Evolutionary conservation across 2,329 filamentous ascomycete genomes (phyloP), one percentile per base, ranked within the genome.

Genomic region (Fonsecaea monophora): DNA sequence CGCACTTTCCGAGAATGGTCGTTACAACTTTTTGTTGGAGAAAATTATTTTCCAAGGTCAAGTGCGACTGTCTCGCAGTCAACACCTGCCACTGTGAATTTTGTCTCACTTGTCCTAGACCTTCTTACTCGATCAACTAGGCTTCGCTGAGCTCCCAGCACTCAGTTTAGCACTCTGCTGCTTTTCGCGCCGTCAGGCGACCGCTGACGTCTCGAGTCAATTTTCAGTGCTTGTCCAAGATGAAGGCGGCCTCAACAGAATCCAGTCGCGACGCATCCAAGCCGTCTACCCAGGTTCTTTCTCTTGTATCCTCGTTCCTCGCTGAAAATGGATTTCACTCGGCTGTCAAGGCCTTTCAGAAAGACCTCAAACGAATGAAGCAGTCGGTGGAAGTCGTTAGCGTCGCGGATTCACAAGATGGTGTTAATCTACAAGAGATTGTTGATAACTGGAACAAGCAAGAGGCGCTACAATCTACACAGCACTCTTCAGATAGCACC

Each of bases 271-370:
- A 35, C 54, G 13, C 82, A 86, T 35, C 65, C 8, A 34, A 38
- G 30, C 83, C 86, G 32, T 84, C 89, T 4, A 78, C 84, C 34
- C 84, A 90, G 77, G 81, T 93, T 40, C 81, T 93, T 75, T 85
- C 88, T 68, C 81, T 92, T 15, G 84, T 93, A 73, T 87, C 87
- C 69, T 78, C 80, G 25, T 93, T 92, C 77, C 82, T 93, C 58
- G 83, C 84, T 50, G 84, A 89, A 54, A 84, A 90, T 76, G 85
- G 87, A n/a, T 90, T 91, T 73, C 77, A 82, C 56, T 82, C 83
- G 66, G 86, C 90, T 54, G 85, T 85, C 74, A 80, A 83, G 66
- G 85, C 86, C 4, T 89, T 92, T 74, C 82, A 83, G 72, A 86
- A 88, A 75, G 79, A 75, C 82, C 25, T 65, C 71, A 63, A 65